phyloP scores from a whole-genome alignment of 2,329 filamentous ascomycete species.

The Ploettnerulaceae sp. region DNA sequence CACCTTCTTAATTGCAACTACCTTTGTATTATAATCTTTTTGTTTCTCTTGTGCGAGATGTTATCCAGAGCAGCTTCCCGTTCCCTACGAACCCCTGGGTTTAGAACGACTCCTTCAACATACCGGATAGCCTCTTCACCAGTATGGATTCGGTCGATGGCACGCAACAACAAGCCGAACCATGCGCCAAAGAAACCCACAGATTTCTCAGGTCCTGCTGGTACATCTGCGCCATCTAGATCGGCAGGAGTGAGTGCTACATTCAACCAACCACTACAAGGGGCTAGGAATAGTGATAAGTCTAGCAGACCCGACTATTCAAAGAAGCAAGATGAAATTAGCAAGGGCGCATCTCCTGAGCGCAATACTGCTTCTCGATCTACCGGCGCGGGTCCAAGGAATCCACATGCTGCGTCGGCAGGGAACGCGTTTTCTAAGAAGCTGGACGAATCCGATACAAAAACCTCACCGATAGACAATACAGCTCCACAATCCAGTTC shows the following conservation, averaged over 20 bases:
- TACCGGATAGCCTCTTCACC: constrained; percentile 35
- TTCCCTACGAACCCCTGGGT: constrained; percentile 26
- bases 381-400: constrained; percentile 14
- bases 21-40: constrained; percentile 13
- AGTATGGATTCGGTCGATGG: constrained; percentile 43
- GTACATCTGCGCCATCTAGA: constrained; percentile 14
- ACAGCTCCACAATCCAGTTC: constrained; percentile 33
- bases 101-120: constrained; percentile 26
- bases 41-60: constrained; percentile 26
- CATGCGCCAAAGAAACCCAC: constrained; percentile 26
- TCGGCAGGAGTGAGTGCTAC: constrained; percentile 14
- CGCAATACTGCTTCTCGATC: constrained; percentile 16
- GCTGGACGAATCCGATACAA: constrained; percentile 34
- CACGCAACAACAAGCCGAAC: constrained; percentile 36
- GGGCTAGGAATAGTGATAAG: constrained; percentile 17
- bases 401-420: constrained; percentile 17
- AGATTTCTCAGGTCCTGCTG: constrained; percentile 22
- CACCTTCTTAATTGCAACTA: constrained; percentile 32
- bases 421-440: constrained; percentile 22
- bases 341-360: constrained; percentile 17
- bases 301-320: constrained; percentile 22
- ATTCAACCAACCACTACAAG: constrained; percentile 20
- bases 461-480: constrained; percentile 34
- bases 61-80: constrained; percentile 30
- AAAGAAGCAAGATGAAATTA: constrained; percentile 19